Conservation (phyloP, 2,329 filamentous ascomycete genomes). For the Bisporella sp. region DNA sequence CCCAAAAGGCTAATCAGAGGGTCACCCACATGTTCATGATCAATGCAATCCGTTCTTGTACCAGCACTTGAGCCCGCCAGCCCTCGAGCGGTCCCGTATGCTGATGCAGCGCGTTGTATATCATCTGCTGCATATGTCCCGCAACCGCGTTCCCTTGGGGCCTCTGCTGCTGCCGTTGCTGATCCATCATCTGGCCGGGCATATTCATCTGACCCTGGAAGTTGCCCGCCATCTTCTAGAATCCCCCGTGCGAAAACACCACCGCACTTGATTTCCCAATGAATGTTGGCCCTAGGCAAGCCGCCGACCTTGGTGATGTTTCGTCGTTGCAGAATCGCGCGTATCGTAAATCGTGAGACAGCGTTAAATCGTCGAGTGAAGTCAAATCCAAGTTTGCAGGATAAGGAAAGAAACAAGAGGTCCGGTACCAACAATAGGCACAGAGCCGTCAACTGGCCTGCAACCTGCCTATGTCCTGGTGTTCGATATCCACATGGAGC, state of each 20-base stretch:
- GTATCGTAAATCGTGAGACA: conserved; percentile 3
- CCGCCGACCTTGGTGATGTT: conserved; percentile 15
- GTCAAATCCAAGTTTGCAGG: conserved; percentile 3
- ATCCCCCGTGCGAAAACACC: no score
- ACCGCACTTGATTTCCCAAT: conserved; percentile 10
- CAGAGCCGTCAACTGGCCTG: conserved; percentile 19
- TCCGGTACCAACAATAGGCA: conserved; percentile 19
- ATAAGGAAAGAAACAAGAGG: conserved; percentile 7
- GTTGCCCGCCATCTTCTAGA: conserved; percentile 24
- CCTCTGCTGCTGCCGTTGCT: conserved; percentile 16
- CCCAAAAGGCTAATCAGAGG: background rate
- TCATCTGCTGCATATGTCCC: conserved; percentile 20
- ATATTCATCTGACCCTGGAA: conserved; percentile 25
- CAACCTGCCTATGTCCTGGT: conserved; percentile 18
- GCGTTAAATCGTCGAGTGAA: conserved; percentile 1
- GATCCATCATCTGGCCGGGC: conserved; percentile 23
- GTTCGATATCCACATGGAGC: conserved; percentile 21
- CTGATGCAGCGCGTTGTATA: conserved; percentile 17
- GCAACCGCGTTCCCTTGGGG: conserved; percentile 1
- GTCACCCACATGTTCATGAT: background rate
- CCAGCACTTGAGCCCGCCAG: conserved; percentile 20
- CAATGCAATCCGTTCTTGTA: conserved; percentile 13
- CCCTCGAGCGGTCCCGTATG: conserved; percentile 19
- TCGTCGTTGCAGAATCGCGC: conserved; percentile 4
- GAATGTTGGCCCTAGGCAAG: conserved; percentile 13